phyloP scores from a whole-genome alignment of 345 rosid species.

The Viola odorata region DNA sequence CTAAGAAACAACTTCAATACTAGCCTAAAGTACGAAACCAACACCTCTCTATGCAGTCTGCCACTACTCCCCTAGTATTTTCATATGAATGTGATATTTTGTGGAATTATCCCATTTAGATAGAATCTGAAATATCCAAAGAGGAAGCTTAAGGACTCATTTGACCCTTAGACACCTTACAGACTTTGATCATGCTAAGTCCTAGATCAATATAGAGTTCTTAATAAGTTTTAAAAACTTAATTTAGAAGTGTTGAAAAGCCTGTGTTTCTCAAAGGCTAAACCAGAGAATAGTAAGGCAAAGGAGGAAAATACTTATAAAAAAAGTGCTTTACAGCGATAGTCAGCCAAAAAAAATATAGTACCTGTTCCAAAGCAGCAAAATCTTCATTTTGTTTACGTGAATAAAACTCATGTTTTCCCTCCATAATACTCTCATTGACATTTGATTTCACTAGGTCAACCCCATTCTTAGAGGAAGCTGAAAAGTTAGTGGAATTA shows the following conservation, averaged over 20 bases:
- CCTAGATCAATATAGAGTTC: neutral
- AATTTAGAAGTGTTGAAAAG: neutral
- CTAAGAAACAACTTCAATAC: too few relatives aligned
- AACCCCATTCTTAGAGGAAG: conserved; percentile 32
- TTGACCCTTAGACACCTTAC: too few relatives aligned
- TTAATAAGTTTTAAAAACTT: neutral
- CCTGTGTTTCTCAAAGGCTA: neutral
- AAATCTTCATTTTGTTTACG: conserved; percentile 78
- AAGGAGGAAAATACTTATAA: neutral
- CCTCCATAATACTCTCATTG: conserved; percentile 28
- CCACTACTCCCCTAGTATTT: too few relatives aligned
- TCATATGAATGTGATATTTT: neutral
- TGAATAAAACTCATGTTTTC: conserved; percentile 40
- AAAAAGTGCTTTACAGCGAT: neutral
- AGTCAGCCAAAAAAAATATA: neutral
- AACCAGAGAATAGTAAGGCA: neutral
- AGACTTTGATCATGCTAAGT: neutral
- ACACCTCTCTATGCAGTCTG: neutral
- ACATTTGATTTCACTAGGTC: conserved; percentile 19
- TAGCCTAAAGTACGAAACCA: neutral
- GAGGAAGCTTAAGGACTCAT: neutral
- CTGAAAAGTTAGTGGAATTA: conserved; percentile 24
- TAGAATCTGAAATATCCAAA: neutral
- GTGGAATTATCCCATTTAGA: neutral
- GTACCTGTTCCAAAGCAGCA: conserved; percentile 89